Evolutionary conservation across 1,284 basidiomycete species (phyloP).

Genomic region (Cryptococcus sp.): DNA sequence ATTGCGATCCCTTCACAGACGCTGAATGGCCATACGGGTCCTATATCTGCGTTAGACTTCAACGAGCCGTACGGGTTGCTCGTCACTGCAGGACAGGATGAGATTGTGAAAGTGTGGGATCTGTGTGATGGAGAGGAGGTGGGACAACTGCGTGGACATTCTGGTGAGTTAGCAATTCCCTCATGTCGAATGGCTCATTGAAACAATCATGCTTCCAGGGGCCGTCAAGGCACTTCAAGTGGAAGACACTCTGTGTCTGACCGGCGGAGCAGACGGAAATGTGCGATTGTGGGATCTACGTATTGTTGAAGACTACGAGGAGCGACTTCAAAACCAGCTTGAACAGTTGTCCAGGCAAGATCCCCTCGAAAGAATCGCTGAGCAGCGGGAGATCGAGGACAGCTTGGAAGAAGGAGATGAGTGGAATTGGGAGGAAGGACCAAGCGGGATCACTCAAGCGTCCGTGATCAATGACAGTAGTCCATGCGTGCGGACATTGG

Average conservation of each 20-base stretch:
- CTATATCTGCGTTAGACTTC: constrained; percentile 88
- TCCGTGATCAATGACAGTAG: constrained; percentile 52
- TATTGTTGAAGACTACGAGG: constrained; percentile 72
- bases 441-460: constrained; percentile 29
- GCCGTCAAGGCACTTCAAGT: constrained; percentile 89
- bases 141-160: constrained; percentile 76
- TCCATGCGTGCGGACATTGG: constrained; percentile 73
- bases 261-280: constrained; percentile 82
- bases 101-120: constrained; percentile 62
- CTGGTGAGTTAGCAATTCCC: constrained; percentile 53
- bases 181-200: neutral
- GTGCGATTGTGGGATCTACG: constrained; percentile 86
- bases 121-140: constrained; percentile 68
- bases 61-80: constrained; percentile 95
- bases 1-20: constrained; percentile 58
- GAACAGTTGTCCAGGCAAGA: constrained; percentile 31
- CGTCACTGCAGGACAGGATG: constrained; percentile 74
- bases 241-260: constrained; percentile 86
- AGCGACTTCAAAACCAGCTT: constrained; percentile 60
- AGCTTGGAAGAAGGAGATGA: constrained; percentile 26
- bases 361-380: constrained; percentile 45
- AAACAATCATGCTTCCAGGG: constrained; percentile 29
- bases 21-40: constrained; percentile 73
- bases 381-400: constrained; percentile 27
- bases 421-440: constrained; percentile 36